Conservation (phyloP, 192 early-diverging fungal genomes). For the Backusella psychrophila region DNA sequence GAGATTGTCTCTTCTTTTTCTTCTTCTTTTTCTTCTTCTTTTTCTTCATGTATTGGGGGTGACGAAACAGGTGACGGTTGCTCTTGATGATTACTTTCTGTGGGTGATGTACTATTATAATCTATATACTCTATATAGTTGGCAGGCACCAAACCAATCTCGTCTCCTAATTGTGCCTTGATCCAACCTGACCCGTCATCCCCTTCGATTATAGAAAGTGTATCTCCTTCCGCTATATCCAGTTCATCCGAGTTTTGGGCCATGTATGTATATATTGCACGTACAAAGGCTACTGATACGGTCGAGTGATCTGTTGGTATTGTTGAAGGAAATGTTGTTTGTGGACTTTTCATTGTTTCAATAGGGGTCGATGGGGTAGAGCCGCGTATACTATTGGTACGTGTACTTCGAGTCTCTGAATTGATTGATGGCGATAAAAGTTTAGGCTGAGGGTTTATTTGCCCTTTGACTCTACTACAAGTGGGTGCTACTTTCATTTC, state of each 20-base stretch:
- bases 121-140: conserved; percentile 38
- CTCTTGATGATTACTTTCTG: not conserved
- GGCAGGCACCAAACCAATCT: conserved; percentile 45
- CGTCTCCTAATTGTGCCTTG: conserved; percentile 36
- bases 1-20: no score
- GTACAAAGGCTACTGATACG: conserved; percentile 21
- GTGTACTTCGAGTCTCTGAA: not conserved
- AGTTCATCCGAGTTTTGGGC: conserved; percentile 54
- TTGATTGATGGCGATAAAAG: not conserved
- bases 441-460: conserved; percentile 39
- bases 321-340: not conserved
- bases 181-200: conserved; percentile 64
- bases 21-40: not conserved
- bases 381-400: not conserved
- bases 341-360: not conserved
- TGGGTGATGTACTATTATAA: no score
- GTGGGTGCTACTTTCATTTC: conserved; percentile 74
- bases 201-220: conserved; percentile 50
- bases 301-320: not conserved
- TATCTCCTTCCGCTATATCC: conserved; percentile 52
- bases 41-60: not conserved
- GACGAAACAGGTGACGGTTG: no score
- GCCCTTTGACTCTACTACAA: conserved; percentile 57
- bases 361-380: conserved; percentile 24
- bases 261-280: conserved; percentile 62